Conservation (phyloP, 345 rosid genomes). For the Lepidium africanum region DNA sequence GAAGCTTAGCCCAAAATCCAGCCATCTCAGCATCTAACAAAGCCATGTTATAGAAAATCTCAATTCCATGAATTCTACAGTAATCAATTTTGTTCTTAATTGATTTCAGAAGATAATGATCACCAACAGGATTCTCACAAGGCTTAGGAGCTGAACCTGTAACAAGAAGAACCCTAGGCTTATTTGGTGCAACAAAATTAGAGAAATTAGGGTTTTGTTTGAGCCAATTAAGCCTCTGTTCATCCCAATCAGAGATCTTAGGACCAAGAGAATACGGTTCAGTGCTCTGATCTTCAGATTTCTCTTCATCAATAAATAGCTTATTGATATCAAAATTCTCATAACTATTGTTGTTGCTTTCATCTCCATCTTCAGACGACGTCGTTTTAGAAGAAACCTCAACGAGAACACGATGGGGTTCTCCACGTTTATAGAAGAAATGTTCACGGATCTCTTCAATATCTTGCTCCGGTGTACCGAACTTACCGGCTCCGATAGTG, state of each 20-base stretch:
- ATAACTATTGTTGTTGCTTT: constrained; percentile 30
- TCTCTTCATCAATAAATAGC: constrained; percentile 41
- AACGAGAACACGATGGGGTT: constrained; percentile 63
- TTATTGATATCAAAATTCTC: constrained; percentile 39
- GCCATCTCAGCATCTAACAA: constrained; percentile 69
- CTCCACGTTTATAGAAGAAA: constrained; percentile 46
- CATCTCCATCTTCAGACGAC: constrained; percentile 18
- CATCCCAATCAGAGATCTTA: constrained; percentile 60
- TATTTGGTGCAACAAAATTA: constrained; percentile 40
- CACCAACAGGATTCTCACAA: constrained; percentile 74
- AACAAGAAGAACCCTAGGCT: constrained; percentile 63
- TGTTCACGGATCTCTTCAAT: constrained; percentile 60
- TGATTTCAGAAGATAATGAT: constrained; percentile 61
- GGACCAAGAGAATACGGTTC: constrained; percentile 52
- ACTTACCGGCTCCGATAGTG: constrained; percentile 84
- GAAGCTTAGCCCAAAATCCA: constrained; percentile 70
- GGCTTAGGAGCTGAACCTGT: constrained; percentile 76
- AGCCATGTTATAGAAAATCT: constrained; percentile 71
- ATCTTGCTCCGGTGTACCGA: constrained; percentile 85
- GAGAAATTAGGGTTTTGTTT: constrained; percentile 42
- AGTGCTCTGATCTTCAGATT: constrained; percentile 31
- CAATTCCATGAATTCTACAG: constrained; percentile 61
- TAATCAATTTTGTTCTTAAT: constrained; percentile 77
- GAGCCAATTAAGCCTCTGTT: constrained; percentile 51
- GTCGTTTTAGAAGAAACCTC: constrained; percentile 46